Percentiles rank a stretch among this genome's conserved stretches.
phyloP scores from a whole-genome alignment of 2,329 filamentous ascomycete genomes.

The Aspergillus arachidicola region DNA sequence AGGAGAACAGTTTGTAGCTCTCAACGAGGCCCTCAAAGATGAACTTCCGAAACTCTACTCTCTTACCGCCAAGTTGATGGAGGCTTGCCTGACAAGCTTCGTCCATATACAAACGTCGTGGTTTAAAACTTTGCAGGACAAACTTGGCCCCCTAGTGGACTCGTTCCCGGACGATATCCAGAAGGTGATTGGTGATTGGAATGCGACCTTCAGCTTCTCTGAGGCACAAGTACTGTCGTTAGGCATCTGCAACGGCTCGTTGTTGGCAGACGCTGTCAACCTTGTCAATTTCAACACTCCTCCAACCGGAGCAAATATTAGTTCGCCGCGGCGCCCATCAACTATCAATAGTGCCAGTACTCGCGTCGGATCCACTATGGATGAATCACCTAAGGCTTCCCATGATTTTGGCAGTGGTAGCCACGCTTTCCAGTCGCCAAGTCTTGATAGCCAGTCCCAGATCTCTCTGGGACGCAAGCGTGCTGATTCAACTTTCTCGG shows the following conservation, averaged over 20 bases:
- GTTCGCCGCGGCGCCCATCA: slow-evolving; percentile 52
- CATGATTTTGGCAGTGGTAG: slow-evolving; percentile 69
- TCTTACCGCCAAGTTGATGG: slow-evolving; percentile 80
- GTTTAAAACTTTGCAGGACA: slow-evolving; percentile 81
- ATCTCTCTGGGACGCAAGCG: slow-evolving; percentile 49
- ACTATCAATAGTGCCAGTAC: slow-evolving; percentile 55
- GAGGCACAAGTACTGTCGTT: slow-evolving; percentile 72
- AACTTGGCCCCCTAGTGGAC: slow-evolving; percentile 74
- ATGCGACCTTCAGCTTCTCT: slow-evolving; percentile 74
- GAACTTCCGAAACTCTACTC: slow-evolving; percentile 83
- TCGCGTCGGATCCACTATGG: slow-evolving; percentile 65
- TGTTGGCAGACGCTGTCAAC: slow-evolving; percentile 62
- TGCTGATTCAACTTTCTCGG: slow-evolving; percentile 58
- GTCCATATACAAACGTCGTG: slow-evolving; percentile 81
- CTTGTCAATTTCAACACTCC: slow-evolving; percentile 63
- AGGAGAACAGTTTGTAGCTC: slow-evolving; percentile 83
- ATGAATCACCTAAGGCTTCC: slow-evolving; percentile 64
- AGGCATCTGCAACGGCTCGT: slow-evolving; percentile 73
- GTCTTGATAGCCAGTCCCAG: slow-evolving; percentile 38
- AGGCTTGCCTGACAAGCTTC: slow-evolving; percentile 80
- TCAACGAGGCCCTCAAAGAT: slow-evolving; percentile 91
- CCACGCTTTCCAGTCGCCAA: slow-evolving; percentile 65
- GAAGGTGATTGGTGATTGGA: slow-evolving; percentile 77
- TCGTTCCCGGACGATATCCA: slow-evolving; percentile 67
- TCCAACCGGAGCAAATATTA: slow-evolving; percentile 38